Conservation (phyloP, 345 rosid genomes). For the Camelina laxa region DNA sequence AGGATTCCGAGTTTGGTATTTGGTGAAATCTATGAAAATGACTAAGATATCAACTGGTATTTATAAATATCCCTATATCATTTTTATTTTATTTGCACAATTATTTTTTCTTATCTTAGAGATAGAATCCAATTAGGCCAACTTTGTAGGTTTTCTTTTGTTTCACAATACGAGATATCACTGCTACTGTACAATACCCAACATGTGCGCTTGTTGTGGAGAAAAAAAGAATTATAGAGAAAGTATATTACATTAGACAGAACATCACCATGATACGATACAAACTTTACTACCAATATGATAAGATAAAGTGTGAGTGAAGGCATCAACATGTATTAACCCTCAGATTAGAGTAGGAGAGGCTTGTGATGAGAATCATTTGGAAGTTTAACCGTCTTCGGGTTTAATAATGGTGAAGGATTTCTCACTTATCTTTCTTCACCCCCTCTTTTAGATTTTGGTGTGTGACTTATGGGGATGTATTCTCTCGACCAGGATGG, state of each 20-base stretch:
- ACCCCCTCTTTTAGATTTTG: background rate
- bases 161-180: background rate
- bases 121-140: conserved; percentile 5
- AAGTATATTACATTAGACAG: background rate
- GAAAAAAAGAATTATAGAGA: background rate
- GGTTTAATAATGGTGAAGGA: conserved; percentile 14
- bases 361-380: conserved; percentile 11
- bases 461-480: conserved; percentile 7
- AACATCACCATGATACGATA: background rate
- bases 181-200: conserved; percentile 16
- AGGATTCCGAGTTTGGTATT: conserved; percentile 17
- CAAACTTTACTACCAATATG: conserved; percentile 2
- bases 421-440: conserved; percentile 22
- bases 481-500: background rate
- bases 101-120: background rate
- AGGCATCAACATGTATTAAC: conserved; percentile 8
- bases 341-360: conserved; percentile 8
- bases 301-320: conserved; percentile 3
- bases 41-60: conserved; percentile 19
- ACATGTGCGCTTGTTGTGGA: background rate
- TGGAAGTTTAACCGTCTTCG: background rate
- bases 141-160: background rate
- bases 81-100: background rate
- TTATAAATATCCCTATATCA: background rate
- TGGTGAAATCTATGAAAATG: conserved; percentile 22